Percentiles rank a stretch among this genome's conserved stretches.
Conservation (phyloP, 2,329 filamentous ascomycete species). For the Endocalyx cinctus region DNA sequence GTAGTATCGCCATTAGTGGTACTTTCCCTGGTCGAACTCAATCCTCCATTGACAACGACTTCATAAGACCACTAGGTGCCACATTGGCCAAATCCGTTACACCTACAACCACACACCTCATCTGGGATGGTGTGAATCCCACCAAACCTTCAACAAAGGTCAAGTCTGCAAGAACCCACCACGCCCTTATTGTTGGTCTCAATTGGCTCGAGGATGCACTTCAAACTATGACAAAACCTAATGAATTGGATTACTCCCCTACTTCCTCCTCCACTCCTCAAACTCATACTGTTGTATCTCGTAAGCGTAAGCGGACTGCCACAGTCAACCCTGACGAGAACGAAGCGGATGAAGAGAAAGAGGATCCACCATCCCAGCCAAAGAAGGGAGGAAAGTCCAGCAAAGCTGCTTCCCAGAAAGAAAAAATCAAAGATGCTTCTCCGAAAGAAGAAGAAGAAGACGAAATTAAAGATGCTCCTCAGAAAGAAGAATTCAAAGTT, state of each 20-base stretch:
- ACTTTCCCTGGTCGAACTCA: conserved; percentile 53
- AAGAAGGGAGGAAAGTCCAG: conserved; percentile 29
- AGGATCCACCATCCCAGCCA: conserved; percentile 18
- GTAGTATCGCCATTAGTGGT: conserved; percentile 54
- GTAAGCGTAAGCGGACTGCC: conserved; percentile 20
- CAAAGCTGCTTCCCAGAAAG: conserved; percentile 10
- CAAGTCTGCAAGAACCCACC: conserved; percentile 39
- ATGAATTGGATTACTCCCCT: conserved; percentile 27
- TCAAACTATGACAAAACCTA: conserved; percentile 32
- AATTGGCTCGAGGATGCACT: conserved; percentile 60
- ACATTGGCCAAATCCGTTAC: conserved; percentile 42
- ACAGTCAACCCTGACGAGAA: conserved; percentile 7
- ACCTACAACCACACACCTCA: conserved; percentile 49
- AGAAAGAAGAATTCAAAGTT: conserved; percentile 19
- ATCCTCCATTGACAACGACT: conserved; percentile 35
- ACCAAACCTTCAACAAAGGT: conserved; percentile 47
- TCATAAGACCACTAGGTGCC: conserved; percentile 46
- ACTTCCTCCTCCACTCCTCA: conserved; percentile 7
- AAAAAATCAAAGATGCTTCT: neutral
- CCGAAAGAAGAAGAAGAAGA: conserved; percentile 20
- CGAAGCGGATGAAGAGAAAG: conserved; percentile 16
- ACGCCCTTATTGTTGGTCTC: conserved; percentile 51
- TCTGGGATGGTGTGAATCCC: conserved; percentile 51
- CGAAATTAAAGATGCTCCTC: conserved; percentile 21
- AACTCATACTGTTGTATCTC: conserved; percentile 10